phyloP scores from a whole-genome alignment of 768 basidiomycete genomes.

The Kwoniella heveanensis region DNA sequence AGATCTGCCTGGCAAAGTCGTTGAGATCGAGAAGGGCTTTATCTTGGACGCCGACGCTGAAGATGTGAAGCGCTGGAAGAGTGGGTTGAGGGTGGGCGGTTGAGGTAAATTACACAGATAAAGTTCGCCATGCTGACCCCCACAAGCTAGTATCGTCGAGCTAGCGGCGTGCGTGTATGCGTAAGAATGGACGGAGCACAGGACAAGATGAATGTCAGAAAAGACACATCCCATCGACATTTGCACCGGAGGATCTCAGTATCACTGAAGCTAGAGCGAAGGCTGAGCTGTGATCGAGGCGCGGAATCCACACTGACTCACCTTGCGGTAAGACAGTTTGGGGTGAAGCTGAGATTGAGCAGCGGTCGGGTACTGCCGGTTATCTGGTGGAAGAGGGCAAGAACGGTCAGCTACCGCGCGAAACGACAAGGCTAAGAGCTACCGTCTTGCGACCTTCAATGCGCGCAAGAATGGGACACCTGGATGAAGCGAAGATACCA shows the following conservation, averaged over 20 bases:
- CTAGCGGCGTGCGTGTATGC: no score
- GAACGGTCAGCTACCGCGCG: background rate
- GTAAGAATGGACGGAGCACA: background rate
- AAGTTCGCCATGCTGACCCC: conserved; percentile 54
- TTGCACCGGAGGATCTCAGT: background rate
- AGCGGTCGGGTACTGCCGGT: conserved; percentile 33
- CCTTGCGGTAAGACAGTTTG: conserved; percentile 54
- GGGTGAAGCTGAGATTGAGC: conserved; percentile 47
- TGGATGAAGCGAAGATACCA: conserved; percentile 7
- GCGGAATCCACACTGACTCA: conserved; percentile 31
- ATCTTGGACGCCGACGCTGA: conserved; percentile 8
- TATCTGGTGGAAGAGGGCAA: conserved; percentile 13
- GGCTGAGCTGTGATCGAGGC: background rate
- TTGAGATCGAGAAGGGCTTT: conserved; percentile 34
- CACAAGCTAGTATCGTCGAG: conserved; percentile 46
- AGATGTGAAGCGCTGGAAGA: conserved; percentile 1
- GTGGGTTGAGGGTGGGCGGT: conserved; percentile 1
- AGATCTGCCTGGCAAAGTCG: conserved; percentile 39
- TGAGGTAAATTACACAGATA: conserved; percentile 46
- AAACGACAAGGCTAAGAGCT: no score
- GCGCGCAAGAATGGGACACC: no score
- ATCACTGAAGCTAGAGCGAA: background rate
- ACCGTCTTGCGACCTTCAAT: no score
- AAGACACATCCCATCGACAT: background rate
- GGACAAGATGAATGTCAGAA: conserved; percentile 18